Evolutionary conservation across 257 asterid species (phyloP).

Genomic region (Parsonsia alboflavescens): DNA sequence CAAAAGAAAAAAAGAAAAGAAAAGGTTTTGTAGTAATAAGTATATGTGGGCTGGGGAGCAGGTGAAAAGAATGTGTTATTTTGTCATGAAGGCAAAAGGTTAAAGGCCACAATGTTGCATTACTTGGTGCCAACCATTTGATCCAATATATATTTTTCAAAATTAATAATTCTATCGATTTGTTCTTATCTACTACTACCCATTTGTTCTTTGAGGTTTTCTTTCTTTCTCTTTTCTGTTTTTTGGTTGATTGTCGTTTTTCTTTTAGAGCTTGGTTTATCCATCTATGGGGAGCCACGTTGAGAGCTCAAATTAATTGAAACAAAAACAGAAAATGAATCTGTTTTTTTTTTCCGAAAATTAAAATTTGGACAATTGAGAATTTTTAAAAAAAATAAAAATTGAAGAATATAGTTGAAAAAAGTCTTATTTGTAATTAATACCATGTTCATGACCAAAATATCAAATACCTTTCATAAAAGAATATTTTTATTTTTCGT

Average conservation of each 20-base stretch:
- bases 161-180: neutral
- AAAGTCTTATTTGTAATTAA: too few species aligned
- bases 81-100: conserved; percentile 5
- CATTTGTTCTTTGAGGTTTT: neutral
- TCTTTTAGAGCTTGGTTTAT: neutral
- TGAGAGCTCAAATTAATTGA: neutral
- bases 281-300: neutral
- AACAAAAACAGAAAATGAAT: neutral
- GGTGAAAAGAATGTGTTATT: conserved; percentile 18
- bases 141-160: neutral
- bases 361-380: neutral
- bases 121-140: conserved; percentile 13
- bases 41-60: neutral
- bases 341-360: too few species aligned
- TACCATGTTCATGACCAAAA: too few species aligned
- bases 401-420: too few species aligned
- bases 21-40: too few species aligned
- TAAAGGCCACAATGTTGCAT: conserved; percentile 2
- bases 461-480: too few species aligned
- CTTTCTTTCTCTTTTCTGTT: neutral
- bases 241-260: neutral
- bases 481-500: too few species aligned
- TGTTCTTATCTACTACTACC: neutral
- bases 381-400: too few species aligned
- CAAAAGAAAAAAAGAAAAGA: too few species aligned